Conservation (phyloP, 73 alveolate genomes). For the Tetrahymena thermophila region DNA sequence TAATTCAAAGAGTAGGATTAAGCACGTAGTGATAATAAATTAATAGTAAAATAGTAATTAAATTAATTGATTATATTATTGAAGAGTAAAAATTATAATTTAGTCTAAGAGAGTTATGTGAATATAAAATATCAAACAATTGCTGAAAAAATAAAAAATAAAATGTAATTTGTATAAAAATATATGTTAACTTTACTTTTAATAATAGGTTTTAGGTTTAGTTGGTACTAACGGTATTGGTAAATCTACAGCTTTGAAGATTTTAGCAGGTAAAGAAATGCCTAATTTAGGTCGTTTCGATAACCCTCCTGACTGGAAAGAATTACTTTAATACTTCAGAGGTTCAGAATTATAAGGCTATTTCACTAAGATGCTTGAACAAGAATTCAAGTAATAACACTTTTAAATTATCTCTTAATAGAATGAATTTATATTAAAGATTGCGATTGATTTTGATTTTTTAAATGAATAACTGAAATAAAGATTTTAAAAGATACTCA, state of each 20-base stretch:
- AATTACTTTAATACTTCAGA: slow-evolving; percentile 86
- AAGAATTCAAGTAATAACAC: slow-evolving; percentile 56
- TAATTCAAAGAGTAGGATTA: too few relatives aligned
- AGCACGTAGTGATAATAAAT: background rate
- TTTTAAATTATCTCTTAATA: too few relatives aligned
- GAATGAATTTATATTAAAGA: background rate
- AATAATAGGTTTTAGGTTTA: slow-evolving; percentile 82
- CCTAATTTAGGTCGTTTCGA: slow-evolving; percentile 97
- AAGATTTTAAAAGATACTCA: background rate
- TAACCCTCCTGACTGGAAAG: slow-evolving; percentile 94
- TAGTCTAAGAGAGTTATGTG: background rate
- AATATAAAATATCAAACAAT: too few relatives aligned
- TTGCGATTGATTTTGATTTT: too few relatives aligned
- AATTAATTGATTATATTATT: too few relatives aligned
- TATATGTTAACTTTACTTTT: background rate
- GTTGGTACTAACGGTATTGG: slow-evolving; percentile 99
- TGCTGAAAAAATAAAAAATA: background rate
- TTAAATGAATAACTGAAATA: background rate
- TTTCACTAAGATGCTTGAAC: slow-evolving; percentile 90
- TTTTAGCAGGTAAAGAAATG: slow-evolving; percentile 87
- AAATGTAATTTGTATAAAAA: background rate
- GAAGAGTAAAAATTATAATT: too few relatives aligned
- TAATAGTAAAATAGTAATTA: too few relatives aligned
- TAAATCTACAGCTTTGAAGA: slow-evolving; percentile 94
- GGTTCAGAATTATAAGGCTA: slow-evolving; percentile 95